Percentiles rank a stretch among this genome's conserved stretches.
phyloP scores from a whole-genome alignment of 768 basidiomycete genomes.

The Mycena epipterygia region DNA sequence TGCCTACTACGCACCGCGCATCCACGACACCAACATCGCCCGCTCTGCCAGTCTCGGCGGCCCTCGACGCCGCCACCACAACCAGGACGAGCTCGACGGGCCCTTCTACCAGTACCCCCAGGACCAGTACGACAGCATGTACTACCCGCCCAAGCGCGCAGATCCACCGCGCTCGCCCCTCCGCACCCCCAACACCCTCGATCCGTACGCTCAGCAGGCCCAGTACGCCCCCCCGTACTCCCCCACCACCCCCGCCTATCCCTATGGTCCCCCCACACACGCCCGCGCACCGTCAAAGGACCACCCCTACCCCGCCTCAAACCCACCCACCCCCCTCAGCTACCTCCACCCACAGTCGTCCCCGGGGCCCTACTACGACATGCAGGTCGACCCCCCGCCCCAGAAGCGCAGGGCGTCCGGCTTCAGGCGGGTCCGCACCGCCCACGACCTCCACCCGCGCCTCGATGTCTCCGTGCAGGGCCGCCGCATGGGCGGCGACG shows the following conservation, averaged over 20 bases:
- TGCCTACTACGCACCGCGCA: slow-evolving; percentile 63
- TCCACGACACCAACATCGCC: slow-evolving; percentile 65
- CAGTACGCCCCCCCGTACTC: slow-evolving; percentile 80
- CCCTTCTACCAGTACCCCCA: slow-evolving; percentile 31
- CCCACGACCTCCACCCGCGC: slow-evolving; percentile 83
- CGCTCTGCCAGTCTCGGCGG: slow-evolving; percentile 52
- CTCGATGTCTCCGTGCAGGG: slow-evolving; percentile 73
- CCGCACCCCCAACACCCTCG: slow-evolving; percentile 67
- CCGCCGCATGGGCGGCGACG: slow-evolving; percentile 83
- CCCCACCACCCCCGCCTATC: slow-evolving; percentile 66
- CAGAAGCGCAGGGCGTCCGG: slow-evolving; percentile 81
- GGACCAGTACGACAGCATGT: slow-evolving; percentile 66
- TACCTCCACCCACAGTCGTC: slow-evolving; percentile 63
- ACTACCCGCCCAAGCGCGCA: slow-evolving; percentile 55
- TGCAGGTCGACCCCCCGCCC: slow-evolving; percentile 76
- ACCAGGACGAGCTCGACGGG: slow-evolving; percentile 38
- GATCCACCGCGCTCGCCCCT: slow-evolving; percentile 75
- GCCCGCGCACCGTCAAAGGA: slow-evolving; percentile 69
- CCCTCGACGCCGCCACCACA: slow-evolving; percentile 35
- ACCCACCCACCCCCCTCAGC: slow-evolving; percentile 77
- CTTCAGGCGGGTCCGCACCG: slow-evolving; percentile 83
- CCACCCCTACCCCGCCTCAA: slow-evolving; percentile 63
- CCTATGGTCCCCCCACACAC: slow-evolving; percentile 65
- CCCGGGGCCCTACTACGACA: slow-evolving; percentile 69
- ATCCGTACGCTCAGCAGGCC: slow-evolving; percentile 75